Percentiles rank a stretch among this genome's conserved stretches.
Evolutionary conservation across 2,329 filamentous ascomycete genomes (phyloP).

Genomic region (Neofusicoccum sp.): DNA sequence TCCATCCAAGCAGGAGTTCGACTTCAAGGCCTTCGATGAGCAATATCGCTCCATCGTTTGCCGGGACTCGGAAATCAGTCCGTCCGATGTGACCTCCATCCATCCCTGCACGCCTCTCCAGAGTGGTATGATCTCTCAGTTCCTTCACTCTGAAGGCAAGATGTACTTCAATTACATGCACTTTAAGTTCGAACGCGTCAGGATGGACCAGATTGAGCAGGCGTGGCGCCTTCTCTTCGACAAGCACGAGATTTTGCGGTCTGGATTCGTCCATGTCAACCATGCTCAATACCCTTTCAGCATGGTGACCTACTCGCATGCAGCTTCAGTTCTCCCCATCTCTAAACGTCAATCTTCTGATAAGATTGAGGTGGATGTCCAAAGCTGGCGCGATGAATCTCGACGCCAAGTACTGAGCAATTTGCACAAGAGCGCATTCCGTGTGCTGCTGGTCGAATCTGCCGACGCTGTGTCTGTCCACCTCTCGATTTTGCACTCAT

Average conservation of each 20-base stretch:
- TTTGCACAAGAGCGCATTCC: conserved; percentile 63
- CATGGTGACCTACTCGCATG: conserved; percentile 64
- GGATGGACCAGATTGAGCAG: conserved; percentile 42
- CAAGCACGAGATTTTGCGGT: conserved; percentile 70
- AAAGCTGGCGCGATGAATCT: conserved; percentile 28
- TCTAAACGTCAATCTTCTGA: conserved; percentile 13
- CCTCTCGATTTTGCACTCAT: conserved; percentile 69
- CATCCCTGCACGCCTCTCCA: conserved; percentile 80
- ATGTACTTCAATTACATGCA: conserved; percentile 75
- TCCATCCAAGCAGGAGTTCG: conserved; percentile 29
- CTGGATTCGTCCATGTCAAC: conserved; percentile 66
- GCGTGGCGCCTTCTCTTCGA: conserved; percentile 60
- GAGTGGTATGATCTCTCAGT: conserved; percentile 74
- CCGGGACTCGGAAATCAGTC: conserved; percentile 29
- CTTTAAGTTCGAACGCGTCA: conserved; percentile 50
- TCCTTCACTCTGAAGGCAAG: conserved; percentile 62
- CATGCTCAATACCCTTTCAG: conserved; percentile 64
- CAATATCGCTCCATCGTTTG: conserved; percentile 38
- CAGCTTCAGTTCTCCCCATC: conserved; percentile 37
- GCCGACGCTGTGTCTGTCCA: conserved; percentile 34
- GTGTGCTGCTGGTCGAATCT: conserved; percentile 49
- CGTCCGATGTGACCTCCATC: conserved; percentile 53
- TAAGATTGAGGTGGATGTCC: not conserved
- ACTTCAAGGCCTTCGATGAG: conserved; percentile 54
- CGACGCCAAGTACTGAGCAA: conserved; percentile 38